phyloP scores from a whole-genome alignment of 192 early-diverging fungal species.

The Umbelopsis isabellina region DNA sequence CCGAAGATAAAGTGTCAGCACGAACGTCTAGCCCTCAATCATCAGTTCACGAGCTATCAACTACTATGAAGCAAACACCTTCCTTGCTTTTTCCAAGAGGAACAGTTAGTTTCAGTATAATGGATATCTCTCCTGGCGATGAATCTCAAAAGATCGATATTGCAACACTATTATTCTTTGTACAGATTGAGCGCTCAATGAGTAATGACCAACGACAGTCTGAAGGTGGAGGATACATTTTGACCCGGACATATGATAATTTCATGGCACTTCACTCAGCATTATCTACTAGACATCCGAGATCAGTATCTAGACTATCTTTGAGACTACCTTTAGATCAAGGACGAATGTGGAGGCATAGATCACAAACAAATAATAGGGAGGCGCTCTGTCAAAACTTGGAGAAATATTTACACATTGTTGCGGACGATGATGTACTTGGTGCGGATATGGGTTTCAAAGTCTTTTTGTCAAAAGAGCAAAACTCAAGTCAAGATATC shows the following conservation, averaged over 20 bases:
- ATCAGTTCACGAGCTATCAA: too few relatives aligned
- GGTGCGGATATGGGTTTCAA: slow-evolving; percentile 32
- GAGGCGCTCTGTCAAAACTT: slow-evolving; percentile 22
- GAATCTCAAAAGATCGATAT: neutral
- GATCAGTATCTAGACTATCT: slow-evolving; percentile 13
- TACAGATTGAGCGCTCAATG: slow-evolving; percentile 42
- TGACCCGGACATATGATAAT: slow-evolving; percentile 38
- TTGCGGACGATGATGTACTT: slow-evolving; percentile 31
- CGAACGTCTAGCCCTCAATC: too few relatives aligned
- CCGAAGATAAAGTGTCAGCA: too few relatives aligned
- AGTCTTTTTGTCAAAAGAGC: slow-evolving; percentile 39
- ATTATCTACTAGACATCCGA: slow-evolving; percentile 25
- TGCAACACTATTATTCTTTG: slow-evolving; percentile 26
- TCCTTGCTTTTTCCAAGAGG: slow-evolving; percentile 23
- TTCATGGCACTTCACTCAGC: slow-evolving; percentile 36
- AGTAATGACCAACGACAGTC: slow-evolving; percentile 17
- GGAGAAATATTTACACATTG: slow-evolving; percentile 29
- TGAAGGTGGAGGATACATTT: slow-evolving; percentile 43
- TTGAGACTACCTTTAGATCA: slow-evolving; percentile 33
- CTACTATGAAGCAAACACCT: neutral
- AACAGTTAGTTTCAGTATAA: slow-evolving; percentile 31
- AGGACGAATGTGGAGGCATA: slow-evolving; percentile 28
- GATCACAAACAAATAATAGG: neutral
- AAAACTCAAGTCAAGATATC: neutral
- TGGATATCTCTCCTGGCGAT: slow-evolving; percentile 27